phyloP scores from a whole-genome alignment of 1,284 basidiomycete genomes.

The Salmacisia buchloeana region DNA sequence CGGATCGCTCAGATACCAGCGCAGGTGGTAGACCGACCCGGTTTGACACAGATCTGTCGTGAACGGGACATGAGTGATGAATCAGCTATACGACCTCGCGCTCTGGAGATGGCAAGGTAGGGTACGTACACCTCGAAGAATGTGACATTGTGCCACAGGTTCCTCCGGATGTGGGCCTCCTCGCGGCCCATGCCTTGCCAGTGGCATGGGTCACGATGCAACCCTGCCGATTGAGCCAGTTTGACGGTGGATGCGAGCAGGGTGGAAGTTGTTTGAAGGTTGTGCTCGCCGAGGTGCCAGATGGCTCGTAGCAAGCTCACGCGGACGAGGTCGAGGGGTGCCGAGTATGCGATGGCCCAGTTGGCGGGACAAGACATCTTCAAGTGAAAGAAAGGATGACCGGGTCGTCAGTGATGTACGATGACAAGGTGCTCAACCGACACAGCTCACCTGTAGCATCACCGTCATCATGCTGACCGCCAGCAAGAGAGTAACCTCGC shows the following conservation, averaged over 20 bases:
- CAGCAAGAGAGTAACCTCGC: neutral
- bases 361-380: slow-evolving; percentile 38
- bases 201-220: slow-evolving; percentile 37
- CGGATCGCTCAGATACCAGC: slow-evolving; percentile 30
- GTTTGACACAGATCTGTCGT: slow-evolving; percentile 9
- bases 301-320: slow-evolving; percentile 32
- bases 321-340: slow-evolving; percentile 41
- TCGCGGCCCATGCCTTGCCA: slow-evolving; percentile 36
- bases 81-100: no score
- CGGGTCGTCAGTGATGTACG: neutral
- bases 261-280: slow-evolving; percentile 34
- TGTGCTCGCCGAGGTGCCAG: slow-evolving; percentile 40
- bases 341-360: slow-evolving; percentile 38
- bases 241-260: slow-evolving; percentile 35
- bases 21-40: slow-evolving; percentile 33
- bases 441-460: neutral
- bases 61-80: neutral
- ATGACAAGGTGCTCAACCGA: neutral
- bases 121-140: slow-evolving; percentile 20
- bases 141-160: slow-evolving; percentile 28
- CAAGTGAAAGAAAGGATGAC: neutral
- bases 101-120: no score
- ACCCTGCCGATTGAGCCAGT: slow-evolving; percentile 37
- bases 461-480: neutral
- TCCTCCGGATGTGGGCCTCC: slow-evolving; percentile 34